These are phyloP conservation scores for Pichia inconspicua DNA, from an alignment of 1,139 yeast species.

Conservation along the genomic window DNA sequence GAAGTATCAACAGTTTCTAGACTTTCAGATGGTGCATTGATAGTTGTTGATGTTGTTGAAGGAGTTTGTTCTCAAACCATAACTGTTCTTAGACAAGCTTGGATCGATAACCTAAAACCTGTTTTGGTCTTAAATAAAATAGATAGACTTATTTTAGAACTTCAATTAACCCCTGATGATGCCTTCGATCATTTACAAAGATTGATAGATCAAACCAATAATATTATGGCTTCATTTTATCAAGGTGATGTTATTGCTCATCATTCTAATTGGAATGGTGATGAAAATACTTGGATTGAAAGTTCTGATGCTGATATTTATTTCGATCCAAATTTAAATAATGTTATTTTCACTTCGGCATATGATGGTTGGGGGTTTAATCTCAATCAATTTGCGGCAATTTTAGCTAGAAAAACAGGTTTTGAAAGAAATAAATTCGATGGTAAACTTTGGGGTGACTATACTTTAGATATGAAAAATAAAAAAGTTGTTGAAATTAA, in stretches of 20 bases:
- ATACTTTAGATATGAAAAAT: constrained; percentile 78
- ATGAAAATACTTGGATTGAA: constrained; percentile 55
- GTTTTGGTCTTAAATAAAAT: constrained; percentile 87
- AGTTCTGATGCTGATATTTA: constrained; percentile 77
- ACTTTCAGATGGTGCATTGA: constrained; percentile 93
- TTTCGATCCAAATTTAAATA: constrained; percentile 82
- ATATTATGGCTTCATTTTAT: constrained; percentile 86
- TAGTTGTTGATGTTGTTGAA: constrained; percentile 92
- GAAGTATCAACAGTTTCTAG: constrained; percentile 96
- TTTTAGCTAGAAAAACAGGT: constrained; percentile 79
- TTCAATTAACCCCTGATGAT: constrained; percentile 75
- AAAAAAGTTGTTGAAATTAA: constrained; percentile 67
- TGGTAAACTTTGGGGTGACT: constrained; percentile 96
- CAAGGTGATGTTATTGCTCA: constrained; percentile 94
- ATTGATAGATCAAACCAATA: constrained; percentile 86
- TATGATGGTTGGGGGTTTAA: constrained; percentile 98
- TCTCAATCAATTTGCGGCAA: constrained; percentile 77
- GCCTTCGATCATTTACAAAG: constrained; percentile 76
- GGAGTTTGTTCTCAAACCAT: constrained; percentile 98
- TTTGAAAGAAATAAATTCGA: constrained; percentile 72
- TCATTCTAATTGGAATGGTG: constrained; percentile 57
- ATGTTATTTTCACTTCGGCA: constrained; percentile 91
- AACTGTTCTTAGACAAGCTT: constrained; percentile 88
- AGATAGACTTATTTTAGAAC: constrained; percentile 76
- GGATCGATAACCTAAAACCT: constrained; percentile 89